Evolutionary conservation across 75 land plant genomes (phyloP).

Genomic region (Cryptomeria japonica): DNA sequence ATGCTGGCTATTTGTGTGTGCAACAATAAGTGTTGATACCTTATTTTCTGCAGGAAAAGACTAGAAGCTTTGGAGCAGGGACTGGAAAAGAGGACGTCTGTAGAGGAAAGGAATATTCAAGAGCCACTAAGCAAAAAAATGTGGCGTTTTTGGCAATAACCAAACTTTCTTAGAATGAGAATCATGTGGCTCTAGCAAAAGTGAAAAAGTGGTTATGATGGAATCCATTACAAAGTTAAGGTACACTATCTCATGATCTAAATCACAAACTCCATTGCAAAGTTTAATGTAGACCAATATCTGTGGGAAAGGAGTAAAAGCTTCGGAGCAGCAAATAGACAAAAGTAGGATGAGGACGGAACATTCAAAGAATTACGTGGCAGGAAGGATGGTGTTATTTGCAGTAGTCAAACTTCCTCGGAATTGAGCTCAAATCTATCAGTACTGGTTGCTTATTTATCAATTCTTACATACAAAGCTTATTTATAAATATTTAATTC

Average conservation of each 20-base stretch:
- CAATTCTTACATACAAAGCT: background rate
- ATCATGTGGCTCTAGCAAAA: background rate
- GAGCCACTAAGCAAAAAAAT: conserved; percentile 16
- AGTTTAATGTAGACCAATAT: background rate
- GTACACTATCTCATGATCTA: background rate
- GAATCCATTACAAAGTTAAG: background rate
- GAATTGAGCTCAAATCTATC: background rate
- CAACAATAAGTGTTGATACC: background rate
- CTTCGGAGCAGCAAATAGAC: conserved; percentile 54
- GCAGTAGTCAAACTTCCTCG: conserved; percentile 1
- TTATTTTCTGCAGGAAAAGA: conserved; percentile 50
- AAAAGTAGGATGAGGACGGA: conserved; percentile 15
- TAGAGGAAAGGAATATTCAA: conserved; percentile 12
- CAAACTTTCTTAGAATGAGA: background rate
- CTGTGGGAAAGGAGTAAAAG: conserved; percentile 61
- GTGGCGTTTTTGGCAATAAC: conserved; percentile 24
- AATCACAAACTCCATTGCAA: background rate
- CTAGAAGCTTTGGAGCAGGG: conserved; percentile 72
- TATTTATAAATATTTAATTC: background rate
- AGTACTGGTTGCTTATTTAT: background rate
- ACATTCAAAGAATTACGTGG: background rate
- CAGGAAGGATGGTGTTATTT: conserved; percentile 19
- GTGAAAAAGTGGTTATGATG: background rate
- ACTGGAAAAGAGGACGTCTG: conserved; percentile 29
- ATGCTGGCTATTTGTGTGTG: background rate